These are phyloP conservation scores for Xylariales sp. DNA, from an alignment of 2,329 filamentous ascomycete genomes.

Conservation along the genomic window DNA sequence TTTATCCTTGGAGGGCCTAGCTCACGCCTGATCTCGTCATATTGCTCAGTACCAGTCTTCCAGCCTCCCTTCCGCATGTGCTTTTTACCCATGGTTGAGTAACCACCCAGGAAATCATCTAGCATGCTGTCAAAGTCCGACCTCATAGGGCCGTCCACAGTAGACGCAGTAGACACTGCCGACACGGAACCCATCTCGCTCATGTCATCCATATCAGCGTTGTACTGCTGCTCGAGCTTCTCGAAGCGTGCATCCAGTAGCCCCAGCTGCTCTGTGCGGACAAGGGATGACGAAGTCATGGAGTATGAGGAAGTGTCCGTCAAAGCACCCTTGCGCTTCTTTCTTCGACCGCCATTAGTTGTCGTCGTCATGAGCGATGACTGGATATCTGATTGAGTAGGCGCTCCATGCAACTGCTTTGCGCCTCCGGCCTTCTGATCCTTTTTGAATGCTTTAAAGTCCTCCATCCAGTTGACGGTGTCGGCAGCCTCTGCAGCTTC, in stretches of 20 bases:
- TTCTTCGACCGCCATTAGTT: constrained; percentile 73
- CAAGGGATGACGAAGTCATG: constrained; percentile 85
- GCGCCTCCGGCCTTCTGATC: constrained; percentile 54
- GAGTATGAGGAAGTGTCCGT: constrained; percentile 85
- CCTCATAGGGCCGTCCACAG: constrained; percentile 63
- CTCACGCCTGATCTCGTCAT: constrained; percentile 82
- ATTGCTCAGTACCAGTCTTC: constrained; percentile 77
- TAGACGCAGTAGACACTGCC: constrained; percentile 59
- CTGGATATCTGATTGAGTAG: constrained; percentile 59
- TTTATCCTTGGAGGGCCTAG: constrained; percentile 70
- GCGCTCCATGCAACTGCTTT: constrained; percentile 31
- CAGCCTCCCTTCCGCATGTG: constrained; percentile 75
- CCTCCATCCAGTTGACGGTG: constrained; percentile 80
- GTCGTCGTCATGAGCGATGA: constrained; percentile 71
- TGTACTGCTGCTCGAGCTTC: constrained; percentile 69
- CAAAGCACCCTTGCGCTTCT: constrained; percentile 93
- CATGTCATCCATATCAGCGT: constrained; percentile 37
- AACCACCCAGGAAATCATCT: constrained; percentile 83
- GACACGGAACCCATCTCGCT: constrained; percentile 53
- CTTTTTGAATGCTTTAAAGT: constrained; percentile 93
- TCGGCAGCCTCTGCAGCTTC: constrained; percentile 44
- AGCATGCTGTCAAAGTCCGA: constrained; percentile 85
- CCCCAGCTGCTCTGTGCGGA: constrained; percentile 81
- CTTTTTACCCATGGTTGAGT: constrained; percentile 68
- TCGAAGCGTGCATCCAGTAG: constrained; percentile 90